Conservation (phyloP, 192 early-diverging fungal species). For the Haplosporangium gracile region DNA sequence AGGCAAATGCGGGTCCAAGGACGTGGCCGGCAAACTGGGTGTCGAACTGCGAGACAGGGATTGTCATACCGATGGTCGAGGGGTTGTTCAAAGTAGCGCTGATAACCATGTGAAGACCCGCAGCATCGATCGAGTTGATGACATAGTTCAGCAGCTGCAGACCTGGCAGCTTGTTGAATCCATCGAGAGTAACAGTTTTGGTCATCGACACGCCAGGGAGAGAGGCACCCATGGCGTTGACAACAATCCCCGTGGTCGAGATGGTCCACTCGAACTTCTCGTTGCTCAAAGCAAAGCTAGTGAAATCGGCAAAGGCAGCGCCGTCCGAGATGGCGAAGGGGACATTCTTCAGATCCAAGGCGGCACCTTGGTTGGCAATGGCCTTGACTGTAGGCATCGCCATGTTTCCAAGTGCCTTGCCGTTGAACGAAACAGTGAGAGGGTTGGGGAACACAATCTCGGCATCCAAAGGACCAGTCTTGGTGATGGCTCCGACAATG, state of each 20-base stretch:
- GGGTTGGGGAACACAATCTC: conserved; percentile 60
- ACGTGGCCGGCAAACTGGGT: conserved; percentile 22
- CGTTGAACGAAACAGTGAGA: conserved; percentile 55
- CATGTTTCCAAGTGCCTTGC: conserved; percentile 55
- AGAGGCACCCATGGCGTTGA: conserved; percentile 61
- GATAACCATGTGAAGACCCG: conserved; percentile 41
- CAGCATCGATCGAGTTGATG: conserved; percentile 33
- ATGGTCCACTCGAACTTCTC: conserved; percentile 63
- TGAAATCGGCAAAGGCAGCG: conserved; percentile 58
- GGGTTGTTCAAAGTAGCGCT: conserved; percentile 43
- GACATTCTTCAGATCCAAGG: conserved; percentile 43
- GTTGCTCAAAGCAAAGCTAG: conserved; percentile 57
- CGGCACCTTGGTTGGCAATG: conserved; percentile 54
- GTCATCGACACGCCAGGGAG: conserved; percentile 59
- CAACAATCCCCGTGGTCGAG: conserved; percentile 39
- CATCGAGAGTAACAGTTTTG: conserved; percentile 63
- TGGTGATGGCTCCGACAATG: conserved; percentile 60
- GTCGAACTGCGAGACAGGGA: conserved; percentile 42
- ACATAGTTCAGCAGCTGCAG: conserved; percentile 19
- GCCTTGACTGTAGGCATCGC: conserved; percentile 55
- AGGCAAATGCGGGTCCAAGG: conserved; percentile 31
- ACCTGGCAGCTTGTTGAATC: conserved; percentile 54
- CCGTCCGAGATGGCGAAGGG: conserved; percentile 43
- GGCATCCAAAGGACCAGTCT: conserved; percentile 66
- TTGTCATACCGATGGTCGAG: conserved; percentile 53